phyloP scores from a whole-genome alignment of 345 rosid genomes.

The Hypericum androsaemum region DNA sequence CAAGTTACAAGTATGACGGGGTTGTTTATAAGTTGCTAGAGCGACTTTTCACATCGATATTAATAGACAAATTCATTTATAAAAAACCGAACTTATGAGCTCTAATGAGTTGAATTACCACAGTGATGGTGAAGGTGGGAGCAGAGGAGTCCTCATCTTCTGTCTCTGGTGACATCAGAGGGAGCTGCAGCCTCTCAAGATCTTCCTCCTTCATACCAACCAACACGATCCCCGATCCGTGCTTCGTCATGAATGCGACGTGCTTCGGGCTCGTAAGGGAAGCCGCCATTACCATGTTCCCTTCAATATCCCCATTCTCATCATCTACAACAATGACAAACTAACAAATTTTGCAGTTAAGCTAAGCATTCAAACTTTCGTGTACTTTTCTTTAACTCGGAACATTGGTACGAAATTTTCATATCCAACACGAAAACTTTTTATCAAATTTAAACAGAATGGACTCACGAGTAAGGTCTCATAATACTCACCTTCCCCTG shows the following conservation, averaged over 20 bases:
- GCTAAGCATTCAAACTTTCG: slow-evolving; percentile 12
- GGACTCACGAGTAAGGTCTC: too few species aligned
- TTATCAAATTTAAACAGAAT: too few species aligned
- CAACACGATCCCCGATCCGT: slow-evolving; percentile 77
- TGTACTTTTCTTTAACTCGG: too few species aligned
- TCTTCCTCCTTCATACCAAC: slow-evolving; percentile 75
- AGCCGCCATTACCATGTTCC: slow-evolving; percentile 75
- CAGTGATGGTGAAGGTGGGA: slow-evolving; percentile 77
- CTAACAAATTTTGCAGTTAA: slow-evolving; percentile 28
- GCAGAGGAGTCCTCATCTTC: slow-evolving; percentile 75
- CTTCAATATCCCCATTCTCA: slow-evolving; percentile 66
- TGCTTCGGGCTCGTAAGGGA: slow-evolving; percentile 37
- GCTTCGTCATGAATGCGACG: slow-evolving; percentile 54
- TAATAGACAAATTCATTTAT: too few species aligned
- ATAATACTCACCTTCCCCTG: slow-evolving; percentile 59
- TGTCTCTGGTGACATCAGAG: slow-evolving; percentile 65
- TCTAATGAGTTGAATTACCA: slow-evolving; percentile 23
- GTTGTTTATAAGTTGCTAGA: too few species aligned
- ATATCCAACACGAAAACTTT: too few species aligned
- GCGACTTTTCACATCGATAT: too few species aligned
- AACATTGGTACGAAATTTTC: too few species aligned
- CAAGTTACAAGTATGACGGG: too few species aligned
- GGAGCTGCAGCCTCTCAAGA: slow-evolving; percentile 66
- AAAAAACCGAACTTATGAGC: neutral
- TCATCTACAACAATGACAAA: slow-evolving; percentile 86